These are phyloP conservation scores for Ophiostoma fasciatum DNA, from an alignment of 2,329 filamentous ascomycete species.

Conservation along the genomic window DNA sequence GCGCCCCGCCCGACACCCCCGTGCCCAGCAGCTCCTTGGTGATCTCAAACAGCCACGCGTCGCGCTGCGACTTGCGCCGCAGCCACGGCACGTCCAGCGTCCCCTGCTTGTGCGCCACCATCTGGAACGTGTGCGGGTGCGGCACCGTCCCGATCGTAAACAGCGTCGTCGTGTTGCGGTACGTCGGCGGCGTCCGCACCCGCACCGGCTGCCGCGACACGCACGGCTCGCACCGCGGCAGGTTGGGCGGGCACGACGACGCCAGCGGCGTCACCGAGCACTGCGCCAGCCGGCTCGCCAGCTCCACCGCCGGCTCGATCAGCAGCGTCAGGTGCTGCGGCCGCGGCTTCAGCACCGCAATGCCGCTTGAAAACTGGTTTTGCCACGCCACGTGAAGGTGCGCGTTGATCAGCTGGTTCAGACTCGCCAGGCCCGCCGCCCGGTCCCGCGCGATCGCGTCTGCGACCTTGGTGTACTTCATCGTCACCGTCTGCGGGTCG, in stretches of 20 bases:
- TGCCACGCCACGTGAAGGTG: constrained; percentile 83
- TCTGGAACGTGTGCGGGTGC: constrained; percentile 74
- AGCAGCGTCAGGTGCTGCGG: constrained; percentile 61
- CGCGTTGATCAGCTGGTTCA: constrained; percentile 65
- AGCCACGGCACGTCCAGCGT: constrained; percentile 50
- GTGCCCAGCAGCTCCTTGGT: constrained; percentile 55
- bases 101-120: constrained; percentile 47
- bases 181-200: constrained; percentile 50
- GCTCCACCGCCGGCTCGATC: constrained; percentile 51
- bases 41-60: constrained; percentile 61
- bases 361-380: constrained; percentile 58
- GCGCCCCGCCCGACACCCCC: constrained; percentile 45
- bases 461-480: constrained; percentile 52
- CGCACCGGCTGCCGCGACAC: constrained; percentile 47
- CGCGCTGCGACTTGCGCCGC: constrained; percentile 52
- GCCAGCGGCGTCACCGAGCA: constrained; percentile 63
- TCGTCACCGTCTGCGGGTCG: constrained; percentile 43
- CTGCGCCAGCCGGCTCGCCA: constrained; percentile 60
- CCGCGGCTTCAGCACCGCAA: constrained; percentile 68
- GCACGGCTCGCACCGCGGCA: constrained; percentile 60
- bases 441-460: constrained; percentile 43
- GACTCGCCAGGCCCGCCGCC: constrained; percentile 44
- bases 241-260: constrained; percentile 71
- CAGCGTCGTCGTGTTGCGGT: constrained; percentile 53
- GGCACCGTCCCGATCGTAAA: constrained; percentile 82